A percentile compares a stretch with the other conserved stretches of the same genome.
Evolutionary conservation across 2,329 filamentous ascomycete genomes (phyloP).

Genomic region (Cladosporium colombiae): DNA sequence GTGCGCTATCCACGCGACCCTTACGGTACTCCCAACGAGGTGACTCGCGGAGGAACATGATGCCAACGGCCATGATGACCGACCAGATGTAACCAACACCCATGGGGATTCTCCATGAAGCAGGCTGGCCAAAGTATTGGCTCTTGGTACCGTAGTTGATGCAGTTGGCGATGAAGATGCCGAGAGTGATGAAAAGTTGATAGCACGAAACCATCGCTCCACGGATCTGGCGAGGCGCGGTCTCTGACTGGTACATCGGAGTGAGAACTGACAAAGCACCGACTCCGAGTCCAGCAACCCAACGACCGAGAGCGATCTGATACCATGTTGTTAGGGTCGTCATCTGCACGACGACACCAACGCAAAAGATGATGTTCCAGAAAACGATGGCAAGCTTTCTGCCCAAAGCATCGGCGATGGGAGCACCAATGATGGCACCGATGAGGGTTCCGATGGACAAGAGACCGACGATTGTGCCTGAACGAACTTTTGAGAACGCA

Average conservation of each 20-base stretch:
- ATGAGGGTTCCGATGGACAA: constrained; percentile 58
- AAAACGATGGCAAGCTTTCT: constrained; percentile 63
- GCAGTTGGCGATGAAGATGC: constrained; percentile 57
- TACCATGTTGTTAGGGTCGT: constrained; percentile 59
- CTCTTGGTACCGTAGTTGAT: constrained; percentile 63
- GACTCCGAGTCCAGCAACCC: constrained; percentile 67
- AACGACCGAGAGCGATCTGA: constrained; percentile 65
- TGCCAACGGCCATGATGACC: constrained; percentile 54
- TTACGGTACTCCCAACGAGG: constrained; percentile 61
- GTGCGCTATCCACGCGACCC: constrained; percentile 53
- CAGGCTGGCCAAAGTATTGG: constrained; percentile 32
- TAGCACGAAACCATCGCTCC: constrained; percentile 65
- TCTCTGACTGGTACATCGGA: constrained; percentile 70
- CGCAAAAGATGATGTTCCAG: constrained; percentile 62
- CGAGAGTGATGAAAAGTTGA: constrained; percentile 69
- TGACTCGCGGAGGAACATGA: constrained; percentile 57
- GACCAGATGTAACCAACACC: constrained; percentile 61
- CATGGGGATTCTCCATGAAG: constrained; percentile 66
- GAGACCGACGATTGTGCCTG: constrained; percentile 66
- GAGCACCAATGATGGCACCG: constrained; percentile 60
- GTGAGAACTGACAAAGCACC: constrained; percentile 65
- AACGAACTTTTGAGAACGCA: constrained; percentile 59
- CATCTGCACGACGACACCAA: constrained; percentile 68
- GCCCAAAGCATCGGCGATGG: constrained; percentile 62
- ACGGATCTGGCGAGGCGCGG: constrained; percentile 63